Percentiles rank a stretch among this genome's conserved stretches.
These are phyloP conservation scores for Aureobasidium sp. DNA, from an alignment of 2,329 filamentous ascomycete genomes.

Conservation along the genomic window DNA sequence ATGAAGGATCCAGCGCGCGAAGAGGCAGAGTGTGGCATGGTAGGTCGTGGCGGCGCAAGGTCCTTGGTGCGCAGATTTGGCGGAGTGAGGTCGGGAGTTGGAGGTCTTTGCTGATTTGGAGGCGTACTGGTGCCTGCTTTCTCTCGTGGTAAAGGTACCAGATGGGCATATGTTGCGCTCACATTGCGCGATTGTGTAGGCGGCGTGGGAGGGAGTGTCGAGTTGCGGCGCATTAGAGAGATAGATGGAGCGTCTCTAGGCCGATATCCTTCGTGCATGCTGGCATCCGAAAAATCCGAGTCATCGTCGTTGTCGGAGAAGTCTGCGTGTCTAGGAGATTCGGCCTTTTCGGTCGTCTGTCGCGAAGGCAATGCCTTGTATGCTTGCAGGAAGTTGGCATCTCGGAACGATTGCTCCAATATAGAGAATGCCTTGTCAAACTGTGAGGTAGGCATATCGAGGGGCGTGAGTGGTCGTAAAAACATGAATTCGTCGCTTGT, in stretches of 20 bases:
- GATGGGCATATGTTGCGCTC: conserved; percentile 21
- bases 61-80: conserved; percentile 18
- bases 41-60: conserved; percentile 16
- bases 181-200: conserved; percentile 29
- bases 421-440: conserved; percentile 12
- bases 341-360: neutral
- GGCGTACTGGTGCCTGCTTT: conserved; percentile 34
- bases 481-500: conserved; percentile 4
- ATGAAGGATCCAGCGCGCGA: conserved; percentile 40
- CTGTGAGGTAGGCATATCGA: conserved; percentile 9
- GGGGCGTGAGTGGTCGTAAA: neutral
- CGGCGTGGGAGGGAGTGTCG: conserved; percentile 37
- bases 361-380: conserved; percentile 8
- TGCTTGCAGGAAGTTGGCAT: conserved; percentile 6
- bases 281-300: neutral
- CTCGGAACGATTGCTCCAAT: conserved; percentile 12
- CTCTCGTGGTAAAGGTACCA: conserved; percentile 27
- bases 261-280: conserved; percentile 12
- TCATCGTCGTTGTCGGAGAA: conserved; percentile 6
- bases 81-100: conserved; percentile 29
- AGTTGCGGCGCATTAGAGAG: conserved; percentile 17
- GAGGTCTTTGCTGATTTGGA: conserved; percentile 28
- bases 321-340: neutral
- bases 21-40: conserved; percentile 21
- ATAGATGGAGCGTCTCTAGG: neutral